These are phyloP conservation scores for Colletotrichum plurivorum DNA, from an alignment of 2,329 filamentous ascomycete genomes.

Conservation along the genomic window DNA sequence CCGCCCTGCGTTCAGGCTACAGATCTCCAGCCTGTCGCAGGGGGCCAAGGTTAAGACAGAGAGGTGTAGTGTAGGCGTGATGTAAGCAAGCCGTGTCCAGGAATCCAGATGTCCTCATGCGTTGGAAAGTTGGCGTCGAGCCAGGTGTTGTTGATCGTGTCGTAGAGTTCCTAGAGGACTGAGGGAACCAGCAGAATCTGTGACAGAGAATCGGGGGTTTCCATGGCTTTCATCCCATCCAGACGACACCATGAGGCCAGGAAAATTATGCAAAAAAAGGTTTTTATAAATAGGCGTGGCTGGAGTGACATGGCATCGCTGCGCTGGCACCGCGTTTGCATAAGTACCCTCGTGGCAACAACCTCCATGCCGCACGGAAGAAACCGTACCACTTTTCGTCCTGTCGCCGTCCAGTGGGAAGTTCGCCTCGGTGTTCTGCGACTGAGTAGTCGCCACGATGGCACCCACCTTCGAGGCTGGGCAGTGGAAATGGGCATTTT, in stretches of 20 bases:
- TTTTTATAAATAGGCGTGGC: conserved; percentile 27
- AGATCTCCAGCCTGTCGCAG: not conserved
- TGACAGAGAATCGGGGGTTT: conserved; percentile 25
- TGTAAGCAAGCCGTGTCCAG: not conserved
- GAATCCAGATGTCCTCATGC: not conserved
- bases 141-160: conserved; percentile 9
- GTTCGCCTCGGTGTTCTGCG: no score
- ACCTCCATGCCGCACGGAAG: no score
- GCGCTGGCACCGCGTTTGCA: not conserved
- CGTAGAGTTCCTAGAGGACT: conserved; percentile 17
- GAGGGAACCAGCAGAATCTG: conserved; percentile 24
- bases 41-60: not conserved
- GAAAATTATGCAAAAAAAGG: conserved; percentile 19
- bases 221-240: conserved; percentile 36
- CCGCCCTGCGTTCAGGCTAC: not conserved
- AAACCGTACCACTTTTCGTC: no score
- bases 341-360: not conserved
- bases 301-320: conserved; percentile 10
- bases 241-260: conserved; percentile 21
- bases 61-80: not conserved
- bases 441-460: no score
- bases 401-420: no score
- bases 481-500: conserved; percentile 4
- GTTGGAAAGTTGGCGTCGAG: conserved; percentile 13
- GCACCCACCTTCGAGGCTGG: no score